Evolutionary conservation across 371 early-diverging fungal species (phyloP).

Genomic region (Polyrhizophydium stewartii): DNA sequence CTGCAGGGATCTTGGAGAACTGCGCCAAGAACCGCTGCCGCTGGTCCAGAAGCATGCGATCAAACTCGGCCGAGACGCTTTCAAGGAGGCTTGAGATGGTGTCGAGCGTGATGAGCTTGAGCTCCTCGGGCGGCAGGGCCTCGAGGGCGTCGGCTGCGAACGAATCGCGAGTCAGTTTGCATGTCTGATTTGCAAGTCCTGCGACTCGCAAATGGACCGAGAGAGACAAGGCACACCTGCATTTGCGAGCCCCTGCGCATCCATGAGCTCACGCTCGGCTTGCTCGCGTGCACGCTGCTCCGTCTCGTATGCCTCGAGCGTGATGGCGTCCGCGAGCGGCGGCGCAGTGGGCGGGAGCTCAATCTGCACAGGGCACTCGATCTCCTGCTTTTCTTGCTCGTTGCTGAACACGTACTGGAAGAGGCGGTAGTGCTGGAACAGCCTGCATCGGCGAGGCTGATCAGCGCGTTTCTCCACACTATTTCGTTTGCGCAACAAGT

Average conservation of each 20-base stretch:
- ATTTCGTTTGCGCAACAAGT: no score
- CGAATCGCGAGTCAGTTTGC: no score
- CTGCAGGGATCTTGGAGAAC: conserved; percentile 6
- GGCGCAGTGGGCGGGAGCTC: neutral
- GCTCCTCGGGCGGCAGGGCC: conserved; percentile 10
- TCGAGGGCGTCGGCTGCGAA: conserved; percentile 9
- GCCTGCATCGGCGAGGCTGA: conserved; percentile 3
- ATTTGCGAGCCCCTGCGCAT: conserved; percentile 2
- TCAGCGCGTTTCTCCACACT: no score
- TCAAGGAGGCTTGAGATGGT: conserved; percentile 10
- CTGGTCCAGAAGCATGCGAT: conserved; percentile 10
- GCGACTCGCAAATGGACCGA: no score
- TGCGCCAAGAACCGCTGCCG: conserved; percentile 3
- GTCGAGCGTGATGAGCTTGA: conserved; percentile 13
- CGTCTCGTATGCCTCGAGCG: conserved; percentile 9
- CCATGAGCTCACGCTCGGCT: neutral
- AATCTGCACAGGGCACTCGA: neutral
- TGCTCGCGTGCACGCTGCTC: conserved; percentile 9
- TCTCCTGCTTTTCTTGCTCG: conserved; percentile 12
- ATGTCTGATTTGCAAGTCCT: no score
- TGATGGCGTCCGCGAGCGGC: conserved; percentile 15
- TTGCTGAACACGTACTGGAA: conserved; percentile 11
- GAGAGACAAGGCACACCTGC: neutral
- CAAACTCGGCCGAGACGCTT: conserved; percentile 11
- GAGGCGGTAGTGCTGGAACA: conserved; percentile 17